These are phyloP conservation scores for Ustulina deusta DNA, from an alignment of 2,329 filamentous ascomycete genomes.

Conservation along the genomic window DNA sequence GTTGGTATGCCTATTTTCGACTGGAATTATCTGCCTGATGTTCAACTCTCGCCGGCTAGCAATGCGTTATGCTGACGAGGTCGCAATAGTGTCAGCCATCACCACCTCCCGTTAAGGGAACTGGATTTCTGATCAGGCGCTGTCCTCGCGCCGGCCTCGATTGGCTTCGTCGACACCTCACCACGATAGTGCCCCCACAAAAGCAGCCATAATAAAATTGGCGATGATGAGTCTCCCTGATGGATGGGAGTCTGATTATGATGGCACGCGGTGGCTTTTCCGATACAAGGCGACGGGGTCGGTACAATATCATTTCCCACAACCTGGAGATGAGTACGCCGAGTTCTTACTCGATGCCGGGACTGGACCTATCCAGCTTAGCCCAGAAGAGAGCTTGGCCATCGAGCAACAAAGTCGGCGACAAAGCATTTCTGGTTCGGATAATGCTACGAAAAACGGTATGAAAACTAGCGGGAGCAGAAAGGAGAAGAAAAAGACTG, in stretches of 20 bases:
- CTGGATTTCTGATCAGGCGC: not conserved
- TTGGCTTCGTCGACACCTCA: slow-evolving; percentile 3
- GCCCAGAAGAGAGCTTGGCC: slow-evolving; percentile 65
- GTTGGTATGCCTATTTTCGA: slow-evolving; percentile 7
- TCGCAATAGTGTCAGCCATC: slow-evolving; percentile 10
- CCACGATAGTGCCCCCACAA: slow-evolving; percentile 3
- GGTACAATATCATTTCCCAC: slow-evolving; percentile 68
- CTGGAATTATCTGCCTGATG: not conserved
- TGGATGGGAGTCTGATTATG: slow-evolving; percentile 70
- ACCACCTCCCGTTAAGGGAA: not conserved
- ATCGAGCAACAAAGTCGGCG: slow-evolving; percentile 63
- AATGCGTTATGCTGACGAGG: slow-evolving; percentile 22
- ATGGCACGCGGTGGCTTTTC: slow-evolving; percentile 69
- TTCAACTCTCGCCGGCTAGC: not conserved
- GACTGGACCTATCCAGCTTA: slow-evolving; percentile 55
- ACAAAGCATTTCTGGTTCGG: slow-evolving; percentile 44
- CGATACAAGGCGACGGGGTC: slow-evolving; percentile 66
- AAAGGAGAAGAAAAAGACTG: slow-evolving; percentile 38
- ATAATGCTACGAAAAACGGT: slow-evolving; percentile 37
- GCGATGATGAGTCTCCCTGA: slow-evolving; percentile 60
- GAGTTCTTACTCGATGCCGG: slow-evolving; percentile 58
- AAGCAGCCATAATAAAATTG: not conserved
- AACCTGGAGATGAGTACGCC: slow-evolving; percentile 69
- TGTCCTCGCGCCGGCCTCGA: slow-evolving; percentile 6
- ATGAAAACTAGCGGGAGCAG: slow-evolving; percentile 40